Evolutionary conservation across 169 alveolate species (phyloP), one percentile per base, ranked within the genome.

Genomic region (Eimeria mitis): DNA sequence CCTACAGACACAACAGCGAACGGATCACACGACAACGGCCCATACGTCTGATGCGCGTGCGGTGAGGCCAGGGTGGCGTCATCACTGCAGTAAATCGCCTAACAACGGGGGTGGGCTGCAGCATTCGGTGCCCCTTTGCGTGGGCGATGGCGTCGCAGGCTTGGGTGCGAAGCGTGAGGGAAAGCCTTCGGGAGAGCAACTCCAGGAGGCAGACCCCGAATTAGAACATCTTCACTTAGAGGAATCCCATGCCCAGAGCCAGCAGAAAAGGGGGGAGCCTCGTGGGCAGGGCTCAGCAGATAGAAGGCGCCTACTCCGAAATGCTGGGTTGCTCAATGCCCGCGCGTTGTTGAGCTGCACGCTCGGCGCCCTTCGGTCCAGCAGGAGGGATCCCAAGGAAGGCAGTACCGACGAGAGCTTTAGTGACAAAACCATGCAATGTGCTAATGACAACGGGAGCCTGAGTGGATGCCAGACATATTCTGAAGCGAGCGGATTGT

Each of bases 311-410:
- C 37, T 87, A 34, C 63, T 87, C 47, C 81, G 81, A 11, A 63
- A 28, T 34, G 92, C 92, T 31, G 92, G 75, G 31, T 34, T 87
- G 47, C 81, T 87, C 13, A 65, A 87, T 40, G 44, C 92, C 68
- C 31, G 34, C 21, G 44, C 81, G 6, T 65, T 87, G 42, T 52
- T 87, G 79, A 87, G 49, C n/a, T 61, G 92, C 79, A 87, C 92
- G 21, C 47, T 87, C 16, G 28, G 56, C 76, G 90, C 76, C 73
- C 75, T 83, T 59, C 75, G 76, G 75, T 34, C 37, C 76, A 3
- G 40, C 88, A 78, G 88, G 68, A 78, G 44, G 68, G 49, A 49
- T 78, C 11, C 65, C 2, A 37, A 14, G 13, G 90, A 37, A 8
- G 34, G 13, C 90, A 54, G 76, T 52, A 83, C 21, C 90, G 56